Base-by-base conservation (phyloP, 768 basidiomycete genomes). In the Boletus eberwhitei region DNA sequence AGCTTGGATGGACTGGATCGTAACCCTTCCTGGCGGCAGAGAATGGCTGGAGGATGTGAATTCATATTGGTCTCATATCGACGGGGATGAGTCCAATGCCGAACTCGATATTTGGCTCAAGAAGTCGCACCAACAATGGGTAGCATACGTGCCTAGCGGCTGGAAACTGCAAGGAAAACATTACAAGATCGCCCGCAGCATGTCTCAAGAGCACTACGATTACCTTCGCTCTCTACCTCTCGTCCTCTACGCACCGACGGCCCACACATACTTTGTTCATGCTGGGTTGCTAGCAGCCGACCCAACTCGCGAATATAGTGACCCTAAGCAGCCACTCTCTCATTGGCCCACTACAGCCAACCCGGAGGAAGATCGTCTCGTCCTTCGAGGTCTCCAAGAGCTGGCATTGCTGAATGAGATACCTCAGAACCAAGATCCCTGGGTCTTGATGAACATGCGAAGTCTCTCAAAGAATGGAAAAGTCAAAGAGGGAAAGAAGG, bases 1-100 rank as follows among this genome's bases (percentile, higher is more conserved):
- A 24, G 74, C 78, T 2, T 98, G 93, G 92, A 79, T 90, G 48
- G 76, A 87, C 17, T 96, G 92, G 91, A 83, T 95, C 52, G 57
- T 69, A 14, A 57, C 69, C 8, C 66, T 78, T 24, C 71, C 75
- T 0, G 71, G 64, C 8, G 79, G 76, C 1, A 64, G 49, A 24
- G 64, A 74, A 24, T 93, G 90, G 85, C 76, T 93, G 7, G 57
- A 68, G 8, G 63, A 76, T 12, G 56, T 83, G n/a, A 78, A 82
- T 45, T 58, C 62, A 2, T 65, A 69, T 37, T 85, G 82, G 81
- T 35, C 59, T 17, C 46, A 69, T 7, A 64, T 66, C 40, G 64
- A 67, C 48, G 54, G 63, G 43, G 73, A 78, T 58, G 65, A 58
- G 22, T 3, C 32, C 14, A 24, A 19, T 11, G 14, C 48, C 40